Percentiles rank a stretch among this genome's conserved stretches.
Conservation (phyloP, 805 yeast genomes). For the Pichia heedii region DNA sequence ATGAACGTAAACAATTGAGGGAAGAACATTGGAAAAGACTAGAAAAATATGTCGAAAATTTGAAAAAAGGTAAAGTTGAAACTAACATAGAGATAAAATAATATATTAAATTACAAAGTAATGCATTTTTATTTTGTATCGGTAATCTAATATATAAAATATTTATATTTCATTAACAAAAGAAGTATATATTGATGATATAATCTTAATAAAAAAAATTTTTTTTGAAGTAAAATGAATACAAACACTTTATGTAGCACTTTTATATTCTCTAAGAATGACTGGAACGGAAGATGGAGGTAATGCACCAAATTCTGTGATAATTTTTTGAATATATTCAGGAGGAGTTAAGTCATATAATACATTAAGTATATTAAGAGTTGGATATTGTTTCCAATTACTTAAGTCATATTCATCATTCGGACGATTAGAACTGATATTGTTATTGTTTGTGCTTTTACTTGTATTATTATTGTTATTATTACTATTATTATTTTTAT, state of each 20-base stretch:
- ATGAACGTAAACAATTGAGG: conserved; percentile 50
- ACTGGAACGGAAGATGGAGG: conserved; percentile 99
- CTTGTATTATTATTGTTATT: conserved; percentile 16
- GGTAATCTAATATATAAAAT: too few relatives aligned
- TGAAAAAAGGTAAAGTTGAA: conserved; percentile 21
- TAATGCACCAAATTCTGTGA: conserved; percentile 90
- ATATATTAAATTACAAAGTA: too few relatives aligned
- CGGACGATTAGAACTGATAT: not conserved
- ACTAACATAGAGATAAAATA: conserved; percentile 54
- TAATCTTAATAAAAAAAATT: too few relatives aligned
- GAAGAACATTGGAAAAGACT: conserved; percentile 64
- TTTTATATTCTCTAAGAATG: conserved; percentile 83
- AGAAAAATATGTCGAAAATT: conserved; percentile 45
- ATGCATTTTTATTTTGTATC: too few relatives aligned
- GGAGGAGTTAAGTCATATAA: conserved; percentile 95
- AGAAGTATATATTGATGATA: too few relatives aligned
- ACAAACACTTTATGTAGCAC: conserved; percentile 14
- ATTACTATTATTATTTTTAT: conserved; percentile 16
- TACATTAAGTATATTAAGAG: conserved; percentile 68
- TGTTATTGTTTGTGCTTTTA: conserved; percentile 17
- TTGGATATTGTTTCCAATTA: conserved; percentile 56
- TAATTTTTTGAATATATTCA: conserved; percentile 83
- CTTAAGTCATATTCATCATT: conserved; percentile 37
- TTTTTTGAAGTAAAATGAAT: too few relatives aligned
- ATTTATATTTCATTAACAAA: too few relatives aligned